Conservation (phyloP, 176 grass and related monocot genomes). For the Zea mays region Zm-B73-REFERENCE-NAM-5.0 NC_050101.1:175963501-175964000, state of each 20-base stretch:
- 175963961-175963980: too few relatives aligned
- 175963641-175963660: too few relatives aligned
- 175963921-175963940: background rate
- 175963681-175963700: too few relatives aligned
- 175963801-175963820: conserved; percentile 57
- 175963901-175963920: conserved; percentile 17
- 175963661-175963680: too few relatives aligned
- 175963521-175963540: background rate
- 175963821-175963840: conserved; percentile 35
- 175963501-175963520: background rate
- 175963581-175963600: background rate
- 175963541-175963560: background rate
- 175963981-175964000: too few relatives aligned
- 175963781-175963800: conserved; percentile 32
- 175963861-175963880: conserved; percentile 32
- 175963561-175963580: background rate
- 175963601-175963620: too few relatives aligned
- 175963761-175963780: conserved; percentile 43
- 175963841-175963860: conserved; percentile 35
- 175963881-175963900: conserved; percentile 42
- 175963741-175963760: conserved; percentile 25
- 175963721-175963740: background rate
- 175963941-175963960: too few relatives aligned
- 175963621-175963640: too few relatives aligned
- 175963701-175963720: too few relatives aligned